Evolutionary conservation across 345 rosid species (phyloP), one percentile per base, ranked within the genome.

Genomic region (Salix viminalis): DNA sequence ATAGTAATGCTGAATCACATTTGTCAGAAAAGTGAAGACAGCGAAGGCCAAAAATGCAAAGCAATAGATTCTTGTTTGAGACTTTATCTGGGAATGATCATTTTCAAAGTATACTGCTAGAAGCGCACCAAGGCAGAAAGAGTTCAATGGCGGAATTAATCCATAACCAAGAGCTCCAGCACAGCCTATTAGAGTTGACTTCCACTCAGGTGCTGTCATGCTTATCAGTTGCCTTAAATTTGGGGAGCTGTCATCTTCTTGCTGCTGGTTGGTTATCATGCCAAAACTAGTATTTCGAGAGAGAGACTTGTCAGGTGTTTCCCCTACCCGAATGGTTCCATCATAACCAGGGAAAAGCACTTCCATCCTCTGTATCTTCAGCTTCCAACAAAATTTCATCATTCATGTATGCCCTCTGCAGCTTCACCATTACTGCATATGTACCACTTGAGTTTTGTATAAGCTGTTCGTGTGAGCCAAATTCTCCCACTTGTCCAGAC

Each of bases 381-480:
- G 28, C 30, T 24, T 42, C 60, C 24, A 54, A 7, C 60, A 21
- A 6, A 54, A 54, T 54, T 36, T 76, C 84, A 13, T 70, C 70
- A 69, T 60, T 64, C 48, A 37, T 46, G 13, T 42, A 46, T 15
- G 67, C 42, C 37, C 66, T 67, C 74, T 86, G 91, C 69, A 87
- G 71, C 54, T 83, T 69, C 69, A 88, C 85, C 91, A 90, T 83
- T 78, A 81, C 83, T 67, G 70, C 69, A 10, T 85, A 86, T 41
- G 77, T 66, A 10, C 86, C 86, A 54, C 70, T 70, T 69, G 83
- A 77, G 81, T 82, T 66, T 75, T 81, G 84, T 70, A 88, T 79
- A 12, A 86, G 85, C 62, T 86, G 87, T 58, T 84, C 48, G 67
- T 90, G 90, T 19, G 89, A 85, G 64, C 93, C 93, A 0, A 68